Evolutionary conservation across 2,329 filamentous ascomycete species (phyloP), one percentile per base, ranked within the genome.

Genomic region (Zymoseptoria brevis): DNA sequence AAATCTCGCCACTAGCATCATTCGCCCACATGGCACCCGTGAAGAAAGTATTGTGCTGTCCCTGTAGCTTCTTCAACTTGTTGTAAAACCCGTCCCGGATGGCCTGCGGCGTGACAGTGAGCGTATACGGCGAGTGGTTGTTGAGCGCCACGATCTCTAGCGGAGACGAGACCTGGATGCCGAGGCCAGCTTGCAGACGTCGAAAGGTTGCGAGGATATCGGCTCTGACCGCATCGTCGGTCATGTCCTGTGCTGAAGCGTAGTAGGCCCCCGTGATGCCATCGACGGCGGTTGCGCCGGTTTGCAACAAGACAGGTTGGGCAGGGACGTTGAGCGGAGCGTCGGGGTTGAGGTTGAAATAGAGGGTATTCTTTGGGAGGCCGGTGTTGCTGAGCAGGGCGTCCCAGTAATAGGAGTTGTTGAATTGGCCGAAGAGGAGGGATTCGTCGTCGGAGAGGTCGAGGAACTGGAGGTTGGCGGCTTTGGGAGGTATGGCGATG

Each of bases 331-430:
- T 16, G 8, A 13, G 52, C 2, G 57, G 26, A 3, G 51, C 19
- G 30, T 55, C 45, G 16, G 30, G 19, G 35, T 26, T 50, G 51
- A 24, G 22, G 52, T 58, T 58, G 52, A 22, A 13, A 35, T 48
- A 55, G 51, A 11, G 4, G 19, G 60, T 8, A 16, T 55, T 60
- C 4, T 63, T 57, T 0, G 68, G 65, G 3, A 77, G 56, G 2
- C 71, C 72, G 8, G 74, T 75, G 53, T 75, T 73, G 8, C 68
- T 70, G 6, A 77, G 55, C 0, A 77, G 49, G 0, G 62, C 69
- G 1, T 69, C 71, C 60, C 75, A 78, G 65, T 75, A 77, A 5
- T 60, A 69, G 1, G 62, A 68, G 53, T 68, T 68, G 11, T 13
- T 54, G 60, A 74, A 75, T 57, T 74, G 66, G 1, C 53, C 16